Evolutionary conservation across 169 alveolate species (phyloP).

Genomic region (Perkinsus chesapeaki): DNA sequence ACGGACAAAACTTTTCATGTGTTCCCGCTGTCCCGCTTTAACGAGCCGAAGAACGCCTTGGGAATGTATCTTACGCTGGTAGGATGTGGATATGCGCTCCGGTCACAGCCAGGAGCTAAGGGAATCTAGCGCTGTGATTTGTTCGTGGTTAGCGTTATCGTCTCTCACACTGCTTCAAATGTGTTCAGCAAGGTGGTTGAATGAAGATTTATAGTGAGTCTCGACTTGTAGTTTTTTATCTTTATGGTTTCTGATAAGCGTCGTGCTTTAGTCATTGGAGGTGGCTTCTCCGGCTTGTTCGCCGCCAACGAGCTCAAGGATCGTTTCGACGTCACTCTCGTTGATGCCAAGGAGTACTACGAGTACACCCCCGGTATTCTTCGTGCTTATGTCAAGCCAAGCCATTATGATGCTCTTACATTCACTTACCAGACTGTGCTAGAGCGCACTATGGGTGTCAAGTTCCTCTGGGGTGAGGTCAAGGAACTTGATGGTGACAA

Average conservation of each 20-base stretch:
- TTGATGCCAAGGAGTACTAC: slow-evolving; percentile 20
- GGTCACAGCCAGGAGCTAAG: not conserved
- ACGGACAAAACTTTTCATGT: no score
- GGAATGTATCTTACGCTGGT: no score
- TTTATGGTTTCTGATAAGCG: not conserved
- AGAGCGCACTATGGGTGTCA: slow-evolving; percentile 33
- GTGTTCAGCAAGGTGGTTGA: not conserved
- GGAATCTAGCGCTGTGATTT: not conserved
- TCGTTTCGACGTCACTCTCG: slow-evolving; percentile 22
- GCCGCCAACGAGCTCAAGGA: slow-evolving; percentile 25
- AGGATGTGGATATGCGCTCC: not conserved
- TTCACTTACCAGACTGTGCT: slow-evolving; percentile 28
- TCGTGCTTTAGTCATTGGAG: slow-evolving; percentile 13
- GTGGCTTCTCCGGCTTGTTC: slow-evolving; percentile 21
- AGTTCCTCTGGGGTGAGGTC: slow-evolving; percentile 38
- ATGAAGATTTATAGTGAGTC: not conserved
- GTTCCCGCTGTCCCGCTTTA: no score
- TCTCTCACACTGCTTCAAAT: not conserved
- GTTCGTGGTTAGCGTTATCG: not conserved
- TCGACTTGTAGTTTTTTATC: not conserved
- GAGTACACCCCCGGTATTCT: slow-evolving; percentile 27
- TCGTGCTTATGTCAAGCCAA: slow-evolving; percentile 34
- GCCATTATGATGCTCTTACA: slow-evolving; percentile 26
- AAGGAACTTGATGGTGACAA: not conserved
- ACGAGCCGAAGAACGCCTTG: no score